Evolutionary conservation across 257 asterid species (phyloP).

Genomic region (Lycium barbarum): DNA sequence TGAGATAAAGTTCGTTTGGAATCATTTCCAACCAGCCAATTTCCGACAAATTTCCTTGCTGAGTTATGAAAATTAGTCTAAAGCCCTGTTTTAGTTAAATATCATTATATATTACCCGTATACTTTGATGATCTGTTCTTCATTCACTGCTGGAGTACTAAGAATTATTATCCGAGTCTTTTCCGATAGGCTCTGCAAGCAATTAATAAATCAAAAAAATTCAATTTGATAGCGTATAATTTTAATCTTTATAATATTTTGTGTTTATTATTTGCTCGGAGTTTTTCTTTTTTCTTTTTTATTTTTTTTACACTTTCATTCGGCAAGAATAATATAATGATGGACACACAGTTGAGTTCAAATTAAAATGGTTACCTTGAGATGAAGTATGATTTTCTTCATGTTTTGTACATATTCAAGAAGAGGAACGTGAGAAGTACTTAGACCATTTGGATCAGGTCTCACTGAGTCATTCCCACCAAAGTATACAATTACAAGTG

Average conservation of each 20-base stretch:
- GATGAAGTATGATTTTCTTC: constrained; percentile 64
- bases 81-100: too few species aligned
- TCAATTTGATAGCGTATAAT: neutral
- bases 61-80: too few species aligned
- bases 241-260: too few species aligned
- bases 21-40: too few species aligned
- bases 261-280: neutral
- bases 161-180: constrained; percentile 59
- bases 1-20: too few species aligned
- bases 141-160: constrained; percentile 66
- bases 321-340: too few species aligned
- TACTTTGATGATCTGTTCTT: constrained; percentile 47
- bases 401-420: constrained; percentile 80
- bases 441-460: constrained; percentile 75
- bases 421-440: constrained; percentile 82
- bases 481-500: constrained; percentile 77
- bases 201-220: neutral
- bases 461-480: constrained; percentile 84
- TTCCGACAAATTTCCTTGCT: too few species aligned
- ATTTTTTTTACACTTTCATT: too few species aligned
- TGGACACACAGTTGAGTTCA: neutral
- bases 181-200: constrained; percentile 63
- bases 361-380: constrained; percentile 38
- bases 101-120: constrained; percentile 46
- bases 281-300: too few species aligned